A percentile compares a stretch with the other conserved stretches of the same genome.
phyloP scores from a whole-genome alignment of 2,329 filamentous ascomycete species.

The Alternaria triticimaculans region DNA sequence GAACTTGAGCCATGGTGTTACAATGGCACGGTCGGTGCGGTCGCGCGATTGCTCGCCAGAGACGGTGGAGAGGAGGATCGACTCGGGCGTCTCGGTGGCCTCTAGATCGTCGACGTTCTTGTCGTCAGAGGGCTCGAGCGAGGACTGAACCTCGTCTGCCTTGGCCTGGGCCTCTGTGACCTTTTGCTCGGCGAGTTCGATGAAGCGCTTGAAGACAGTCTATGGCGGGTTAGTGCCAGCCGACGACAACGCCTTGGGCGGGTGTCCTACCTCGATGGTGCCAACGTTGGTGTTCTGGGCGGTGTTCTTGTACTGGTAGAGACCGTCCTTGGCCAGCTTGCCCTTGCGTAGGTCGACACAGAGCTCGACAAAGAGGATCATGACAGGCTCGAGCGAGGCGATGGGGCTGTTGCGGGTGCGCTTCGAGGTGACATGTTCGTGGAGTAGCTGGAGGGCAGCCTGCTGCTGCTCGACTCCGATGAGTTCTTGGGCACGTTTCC shows the following conservation, averaged over 20 bases:
- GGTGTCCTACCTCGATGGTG: slow-evolving; percentile 80
- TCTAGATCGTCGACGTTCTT: slow-evolving; percentile 92
- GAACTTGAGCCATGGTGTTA: slow-evolving; percentile 99
- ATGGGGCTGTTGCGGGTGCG: slow-evolving; percentile 97
- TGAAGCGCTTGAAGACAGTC: slow-evolving; percentile 95
- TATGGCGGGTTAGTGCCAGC: slow-evolving; percentile 26
- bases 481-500: slow-evolving; percentile 89
- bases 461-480: slow-evolving; percentile 95
- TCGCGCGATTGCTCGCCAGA: slow-evolving; percentile 98
- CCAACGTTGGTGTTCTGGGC: slow-evolving; percentile 98
- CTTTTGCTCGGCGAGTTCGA: slow-evolving; percentile 94
- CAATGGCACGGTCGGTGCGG: slow-evolving; percentile 95
- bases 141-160: slow-evolving; percentile 92
- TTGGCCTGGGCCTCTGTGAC: slow-evolving; percentile 95
- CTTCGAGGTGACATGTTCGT: slow-evolving; percentile 99
- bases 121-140: slow-evolving; percentile 76
- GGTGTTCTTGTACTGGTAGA: slow-evolving; percentile 99
- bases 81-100: slow-evolving; percentile 96
- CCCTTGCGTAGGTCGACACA: slow-evolving; percentile 98
- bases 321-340: slow-evolving; percentile 96
- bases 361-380: slow-evolving; percentile 96
- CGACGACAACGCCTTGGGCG: neutral
- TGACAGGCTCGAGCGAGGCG: slow-evolving; percentile 93
- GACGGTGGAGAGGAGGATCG: slow-evolving; percentile 95
- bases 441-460: slow-evolving; percentile 90